Evolutionary conservation across 345 rosid species (phyloP).

Genomic region (Populus alba): DNA sequence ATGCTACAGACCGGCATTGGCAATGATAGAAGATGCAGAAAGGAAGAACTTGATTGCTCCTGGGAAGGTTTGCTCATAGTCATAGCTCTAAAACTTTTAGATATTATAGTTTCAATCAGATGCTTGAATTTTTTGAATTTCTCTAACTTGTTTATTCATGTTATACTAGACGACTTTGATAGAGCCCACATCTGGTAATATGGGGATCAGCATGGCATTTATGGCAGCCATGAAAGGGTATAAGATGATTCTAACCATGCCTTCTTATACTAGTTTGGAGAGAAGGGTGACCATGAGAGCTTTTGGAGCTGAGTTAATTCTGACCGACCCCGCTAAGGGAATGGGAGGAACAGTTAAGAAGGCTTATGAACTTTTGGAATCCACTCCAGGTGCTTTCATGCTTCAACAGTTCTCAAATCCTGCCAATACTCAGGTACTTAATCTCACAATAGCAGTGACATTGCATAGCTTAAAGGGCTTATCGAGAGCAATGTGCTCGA

Average conservation of each 20-base stretch:
- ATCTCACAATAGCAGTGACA: no score
- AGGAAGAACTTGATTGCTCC: slow-evolving; percentile 68
- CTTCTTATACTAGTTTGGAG: slow-evolving; percentile 95
- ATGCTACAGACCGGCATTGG: slow-evolving; percentile 65
- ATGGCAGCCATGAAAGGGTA: slow-evolving; percentile 93
- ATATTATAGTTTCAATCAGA: background rate
- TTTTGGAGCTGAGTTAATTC: slow-evolving; percentile 86
- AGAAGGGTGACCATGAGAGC: slow-evolving; percentile 95
- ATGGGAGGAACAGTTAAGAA: slow-evolving; percentile 98
- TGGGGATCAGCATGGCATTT: slow-evolving; percentile 97
- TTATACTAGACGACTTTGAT: slow-evolving; percentile 66
- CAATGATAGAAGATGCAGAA: slow-evolving; percentile 87
- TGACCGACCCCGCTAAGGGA: slow-evolving; percentile 93
- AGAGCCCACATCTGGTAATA: slow-evolving; percentile 96
- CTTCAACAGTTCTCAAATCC: slow-evolving; percentile 89
- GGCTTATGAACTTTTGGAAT: slow-evolving; percentile 73
- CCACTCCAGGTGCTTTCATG: slow-evolving; percentile 77
- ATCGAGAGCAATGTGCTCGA: background rate
- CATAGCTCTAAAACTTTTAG: background rate
- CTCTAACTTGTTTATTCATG: background rate
- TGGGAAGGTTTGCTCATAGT: slow-evolving; percentile 50
- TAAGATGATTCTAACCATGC: slow-evolving; percentile 88
- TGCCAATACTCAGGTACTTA: slow-evolving; percentile 68
- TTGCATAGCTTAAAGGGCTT: background rate
- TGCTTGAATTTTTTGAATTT: background rate